Conservation (phyloP, 805 yeast genomes). For the Lachancea sp. region DNA sequence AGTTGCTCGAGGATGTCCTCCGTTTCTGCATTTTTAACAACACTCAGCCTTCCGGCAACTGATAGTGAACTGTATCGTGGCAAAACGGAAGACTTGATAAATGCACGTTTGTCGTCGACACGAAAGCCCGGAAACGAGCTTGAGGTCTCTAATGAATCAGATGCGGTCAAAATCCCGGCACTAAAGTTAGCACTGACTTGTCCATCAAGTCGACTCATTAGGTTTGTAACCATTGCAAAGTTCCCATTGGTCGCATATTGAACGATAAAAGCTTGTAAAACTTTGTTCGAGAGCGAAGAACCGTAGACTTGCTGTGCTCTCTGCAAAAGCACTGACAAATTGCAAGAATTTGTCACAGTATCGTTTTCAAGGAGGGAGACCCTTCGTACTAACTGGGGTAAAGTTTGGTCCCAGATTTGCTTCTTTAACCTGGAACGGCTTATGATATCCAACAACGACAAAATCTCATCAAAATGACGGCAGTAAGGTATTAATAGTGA, state of each 20-base stretch:
- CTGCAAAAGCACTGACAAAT: slow-evolving; percentile 12
- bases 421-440: slow-evolving; percentile 8
- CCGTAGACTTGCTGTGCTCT: slow-evolving; percentile 7
- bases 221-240: slow-evolving; percentile 13
- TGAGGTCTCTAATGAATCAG: not conserved
- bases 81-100: slow-evolving; percentile 7
- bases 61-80: slow-evolving; percentile 10
- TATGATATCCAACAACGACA: slow-evolving; percentile 14
- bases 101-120: slow-evolving; percentile 3
- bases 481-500: slow-evolving; percentile 18
- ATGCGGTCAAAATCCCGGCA: slow-evolving; percentile 6
- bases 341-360: slow-evolving; percentile 10
- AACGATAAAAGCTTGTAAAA: slow-evolving; percentile 8
- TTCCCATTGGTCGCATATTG: slow-evolving; percentile 12
- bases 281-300: slow-evolving; percentile 9
- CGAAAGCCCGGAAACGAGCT: slow-evolving; percentile 7
- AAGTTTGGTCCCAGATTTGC: slow-evolving; percentile 11
- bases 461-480: slow-evolving; percentile 20
- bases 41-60: slow-evolving; percentile 3
- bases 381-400: slow-evolving; percentile 12
- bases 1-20: slow-evolving; percentile 8
- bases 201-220: slow-evolving; percentile 4
- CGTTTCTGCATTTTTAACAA: slow-evolving; percentile 6
- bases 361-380: slow-evolving; percentile 9
- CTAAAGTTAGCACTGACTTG: slow-evolving; percentile 5